Conservation (phyloP, 768 basidiomycete species). For the Suillus alpinus region DNA sequence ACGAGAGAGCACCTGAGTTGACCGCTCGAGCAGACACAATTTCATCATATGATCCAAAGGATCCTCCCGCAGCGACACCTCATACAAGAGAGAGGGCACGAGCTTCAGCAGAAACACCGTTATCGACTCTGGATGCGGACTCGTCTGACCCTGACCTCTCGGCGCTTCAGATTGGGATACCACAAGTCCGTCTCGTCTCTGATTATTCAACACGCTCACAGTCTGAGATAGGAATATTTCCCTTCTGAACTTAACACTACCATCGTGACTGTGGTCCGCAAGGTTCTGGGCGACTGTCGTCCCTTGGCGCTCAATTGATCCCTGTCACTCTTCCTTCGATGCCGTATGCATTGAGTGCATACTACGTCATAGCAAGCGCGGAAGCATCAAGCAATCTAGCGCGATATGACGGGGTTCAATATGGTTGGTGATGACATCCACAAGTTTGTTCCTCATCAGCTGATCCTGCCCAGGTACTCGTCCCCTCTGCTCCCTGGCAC, state of each 20-base stretch:
- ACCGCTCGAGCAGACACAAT: conserved; percentile 28
- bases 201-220: neutral
- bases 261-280: conserved; percentile 45
- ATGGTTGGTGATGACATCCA: conserved; percentile 46
- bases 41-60: conserved; percentile 55
- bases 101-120: conserved; percentile 16
- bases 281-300: conserved; percentile 39
- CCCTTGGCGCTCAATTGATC: conserved; percentile 61
- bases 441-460: neutral
- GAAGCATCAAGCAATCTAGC: conserved; percentile 93
- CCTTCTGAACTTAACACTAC: conserved; percentile 57
- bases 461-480: conserved; percentile 44
- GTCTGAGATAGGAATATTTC: conserved; percentile 65
- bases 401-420: conserved; percentile 85
- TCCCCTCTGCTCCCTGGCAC: conserved; percentile 37
- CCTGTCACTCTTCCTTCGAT: conserved; percentile 74
- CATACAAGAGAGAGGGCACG: conserved; percentile 37
- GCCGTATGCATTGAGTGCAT: conserved; percentile 79
- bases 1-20: neutral
- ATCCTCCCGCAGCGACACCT: conserved; percentile 67
- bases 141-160: conserved; percentile 28
- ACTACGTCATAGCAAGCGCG: conserved; percentile 93
- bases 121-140: neutral
- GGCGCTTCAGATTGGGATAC: conserved; percentile 72
- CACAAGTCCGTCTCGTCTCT: conserved; percentile 49